phyloP scores from a whole-genome alignment of 768 basidiomycete genomes.

The Leccinum truebloodii region DNA sequence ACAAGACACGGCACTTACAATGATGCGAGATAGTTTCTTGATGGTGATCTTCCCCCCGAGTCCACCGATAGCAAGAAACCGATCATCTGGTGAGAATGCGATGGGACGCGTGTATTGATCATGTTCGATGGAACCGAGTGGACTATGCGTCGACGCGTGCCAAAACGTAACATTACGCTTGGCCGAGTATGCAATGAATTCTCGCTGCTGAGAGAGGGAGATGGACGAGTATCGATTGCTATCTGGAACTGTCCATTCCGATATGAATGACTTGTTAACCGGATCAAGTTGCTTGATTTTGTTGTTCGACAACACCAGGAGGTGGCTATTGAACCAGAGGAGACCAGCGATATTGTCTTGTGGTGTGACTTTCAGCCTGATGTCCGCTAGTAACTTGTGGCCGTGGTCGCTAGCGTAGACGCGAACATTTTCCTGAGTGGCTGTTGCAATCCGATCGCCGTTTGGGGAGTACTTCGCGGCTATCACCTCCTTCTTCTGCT shows the following conservation, averaged over 20 bases:
- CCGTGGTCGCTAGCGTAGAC: neutral
- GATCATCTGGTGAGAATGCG: neutral
- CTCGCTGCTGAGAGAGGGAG: neutral
- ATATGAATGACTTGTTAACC: neutral
- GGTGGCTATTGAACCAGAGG: neutral
- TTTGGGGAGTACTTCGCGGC: neutral
- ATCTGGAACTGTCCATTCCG: neutral
- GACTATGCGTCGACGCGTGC: neutral
- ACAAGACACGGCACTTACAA: neutral
- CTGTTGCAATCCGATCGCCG: neutral
- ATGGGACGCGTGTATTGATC: neutral
- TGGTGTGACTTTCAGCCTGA: neutral
- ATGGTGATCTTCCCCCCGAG: too few species aligned
- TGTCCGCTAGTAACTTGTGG: neutral
- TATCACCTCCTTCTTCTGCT: neutral
- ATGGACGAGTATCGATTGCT: neutral
- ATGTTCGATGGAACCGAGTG: neutral
- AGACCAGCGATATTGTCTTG: neutral
- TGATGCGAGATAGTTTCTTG: neutral
- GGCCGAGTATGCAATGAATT: neutral
- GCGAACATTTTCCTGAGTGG: neutral
- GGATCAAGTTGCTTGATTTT: neutral
- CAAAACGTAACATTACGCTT: neutral
- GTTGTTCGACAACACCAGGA: neutral
- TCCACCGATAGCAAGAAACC: neutral